These are phyloP conservation scores for Aspergillus sclerotialis DNA, from an alignment of 2,329 filamentous ascomycete genomes.

Conservation along the genomic window DNA sequence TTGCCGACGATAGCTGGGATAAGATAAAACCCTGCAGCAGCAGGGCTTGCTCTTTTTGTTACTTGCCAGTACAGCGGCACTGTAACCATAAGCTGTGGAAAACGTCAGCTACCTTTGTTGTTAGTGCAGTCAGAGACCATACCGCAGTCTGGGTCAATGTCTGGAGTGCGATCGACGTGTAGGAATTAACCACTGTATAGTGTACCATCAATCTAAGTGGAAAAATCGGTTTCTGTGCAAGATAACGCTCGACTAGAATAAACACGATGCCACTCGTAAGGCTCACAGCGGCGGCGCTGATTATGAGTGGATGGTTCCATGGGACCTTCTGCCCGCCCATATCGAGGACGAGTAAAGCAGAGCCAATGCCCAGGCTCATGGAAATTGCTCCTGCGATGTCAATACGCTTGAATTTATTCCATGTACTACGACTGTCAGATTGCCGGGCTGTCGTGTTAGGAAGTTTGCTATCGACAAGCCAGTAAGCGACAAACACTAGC, in stretches of 20 bases:
- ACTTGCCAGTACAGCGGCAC: slow-evolving; percentile 66
- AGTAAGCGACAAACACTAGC: slow-evolving; percentile 16
- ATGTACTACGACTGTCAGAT: slow-evolving; percentile 4
- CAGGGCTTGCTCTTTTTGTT: slow-evolving; percentile 51
- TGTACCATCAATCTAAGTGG: slow-evolving; percentile 25
- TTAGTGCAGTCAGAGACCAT: too few relatives aligned
- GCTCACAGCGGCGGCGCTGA: slow-evolving; percentile 13
- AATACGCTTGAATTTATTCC: slow-evolving; percentile 47
- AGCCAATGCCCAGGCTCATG: slow-evolving; percentile 37
- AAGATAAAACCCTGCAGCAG: slow-evolving; percentile 54
- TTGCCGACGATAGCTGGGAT: slow-evolving; percentile 64
- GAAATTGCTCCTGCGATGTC: slow-evolving; percentile 53
- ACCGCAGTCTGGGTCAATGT: too few relatives aligned
- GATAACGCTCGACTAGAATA: slow-evolving; percentile 22
- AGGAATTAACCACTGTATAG: slow-evolving; percentile 23
- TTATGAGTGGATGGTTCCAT: too few relatives aligned
- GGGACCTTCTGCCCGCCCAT: slow-evolving; percentile 40
- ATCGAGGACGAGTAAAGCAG: slow-evolving; percentile 42
- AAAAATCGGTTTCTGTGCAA: slow-evolving; percentile 30
- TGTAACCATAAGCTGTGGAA: too few relatives aligned
- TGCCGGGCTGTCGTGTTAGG: slow-evolving; percentile 11
- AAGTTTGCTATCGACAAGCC: slow-evolving; percentile 42
- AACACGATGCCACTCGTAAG: slow-evolving; percentile 17
- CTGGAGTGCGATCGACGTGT: slow-evolving; percentile 45
- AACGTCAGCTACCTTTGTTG: too few relatives aligned